Base-by-base conservation (phyloP, 495 filamentous ascomycete species). In the Hamigera avellanea region DNA sequence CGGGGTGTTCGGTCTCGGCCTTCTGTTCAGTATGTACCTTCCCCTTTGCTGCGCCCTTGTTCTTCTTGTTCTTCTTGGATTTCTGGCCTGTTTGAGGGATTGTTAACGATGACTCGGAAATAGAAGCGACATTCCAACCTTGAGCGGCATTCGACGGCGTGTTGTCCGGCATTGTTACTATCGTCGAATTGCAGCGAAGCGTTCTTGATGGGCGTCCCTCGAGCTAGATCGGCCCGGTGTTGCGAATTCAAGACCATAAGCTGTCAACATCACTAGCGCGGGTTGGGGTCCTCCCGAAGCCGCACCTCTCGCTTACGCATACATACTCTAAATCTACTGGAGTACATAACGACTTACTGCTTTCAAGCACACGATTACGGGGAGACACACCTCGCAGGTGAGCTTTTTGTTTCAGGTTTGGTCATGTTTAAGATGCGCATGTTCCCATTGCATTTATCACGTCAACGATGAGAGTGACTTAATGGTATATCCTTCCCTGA, bases 11-110 rank as follows among this genome's bases (percentile, higher is more conserved):
- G 12, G 44, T 13, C 25, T 40, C 34, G 12, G 26, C 31, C 12
- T 43, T 14, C n/a, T 39, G n/a, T 23, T 42, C 43, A 15, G 50
- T 46, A 6, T 44, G 46, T 29, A 37, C 50, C 25, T 43, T 52
- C 34, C 49, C 49, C 46, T 68, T 75, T 40, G 57, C 51, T 39
- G 55, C 59, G 39, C 54, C 69, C 58, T 73, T 80, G 57, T 79
- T 83, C 65, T 78, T 83, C 55, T 75, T 82, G 56, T 70, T 76
- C 53, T 73, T 81, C 67, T 80, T 84, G 44, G 78, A 75, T 49
- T 73, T 78, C 35, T 62, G 41, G 53, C 61, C 72, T 72, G 43
- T 27, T 59, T 23, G 33, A 47, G 23, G 13, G 19, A 36, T 33
- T 14, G 31, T 44, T 33, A 43, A 31, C 40, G 16, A 44, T 18